Conservation (phyloP, 176 grass and related monocot species). For the Juncus effusus region DNA sequence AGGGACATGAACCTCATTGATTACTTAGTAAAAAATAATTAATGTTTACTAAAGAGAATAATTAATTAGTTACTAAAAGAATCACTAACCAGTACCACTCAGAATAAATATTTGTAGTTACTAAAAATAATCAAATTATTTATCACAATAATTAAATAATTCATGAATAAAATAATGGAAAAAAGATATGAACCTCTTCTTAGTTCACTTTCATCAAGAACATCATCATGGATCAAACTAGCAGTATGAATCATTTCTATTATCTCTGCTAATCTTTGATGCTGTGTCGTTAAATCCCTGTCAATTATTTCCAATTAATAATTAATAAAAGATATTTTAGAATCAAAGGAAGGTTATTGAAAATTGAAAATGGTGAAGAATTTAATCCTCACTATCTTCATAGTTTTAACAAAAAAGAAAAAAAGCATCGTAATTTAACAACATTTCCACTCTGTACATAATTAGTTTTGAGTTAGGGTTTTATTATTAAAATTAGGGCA, state of each 20-base stretch:
- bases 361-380: conserved; percentile 14
- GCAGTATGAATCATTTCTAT: conserved; percentile 99
- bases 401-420: not conserved
- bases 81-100: too few species aligned
- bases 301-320: not conserved
- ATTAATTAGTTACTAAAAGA: too few species aligned
- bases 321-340: not conserved
- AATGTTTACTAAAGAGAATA: too few species aligned
- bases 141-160: not conserved
- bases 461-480: too few species aligned
- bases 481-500: conserved; percentile 19
- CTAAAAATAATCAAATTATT: not conserved
- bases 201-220: conserved; percentile 87
- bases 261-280: conserved; percentile 83
- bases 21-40: too few species aligned
- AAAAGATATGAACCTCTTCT: conserved; percentile 53
- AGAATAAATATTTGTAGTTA: too few species aligned
- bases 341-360: too few species aligned
- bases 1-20: too few species aligned
- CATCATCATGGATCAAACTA: conserved; percentile 98
- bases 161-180: conserved; percentile 4
- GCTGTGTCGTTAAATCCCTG: conserved; percentile 81
- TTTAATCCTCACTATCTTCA: conserved; percentile 1
- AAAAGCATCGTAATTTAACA: not conserved
- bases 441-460: too few species aligned